Conservation (phyloP, 257 asterid species). For the Haberlea rhodopensis region DNA sequence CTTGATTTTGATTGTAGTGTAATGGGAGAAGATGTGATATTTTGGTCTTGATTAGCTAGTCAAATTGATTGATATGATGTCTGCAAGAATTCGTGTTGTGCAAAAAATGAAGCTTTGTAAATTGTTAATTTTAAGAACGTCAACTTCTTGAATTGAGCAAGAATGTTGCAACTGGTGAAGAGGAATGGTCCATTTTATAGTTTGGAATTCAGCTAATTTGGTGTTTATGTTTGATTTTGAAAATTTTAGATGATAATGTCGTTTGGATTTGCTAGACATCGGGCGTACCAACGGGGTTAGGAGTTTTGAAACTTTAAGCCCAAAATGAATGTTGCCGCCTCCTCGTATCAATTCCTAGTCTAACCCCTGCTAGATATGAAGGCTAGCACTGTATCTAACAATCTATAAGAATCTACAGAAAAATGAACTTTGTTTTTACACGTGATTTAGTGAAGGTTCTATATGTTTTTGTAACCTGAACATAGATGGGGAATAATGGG, state of each 20-base stretch:
- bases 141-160: too few species aligned
- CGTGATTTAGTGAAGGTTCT: too few species aligned
- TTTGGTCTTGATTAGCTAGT: conserved; percentile 18
- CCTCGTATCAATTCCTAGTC: too few species aligned
- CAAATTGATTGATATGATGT: neutral
- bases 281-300: neutral
- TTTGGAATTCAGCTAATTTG: conserved; percentile 6
- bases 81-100: neutral
- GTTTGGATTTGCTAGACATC: neutral
- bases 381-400: too few species aligned
- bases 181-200: neutral
- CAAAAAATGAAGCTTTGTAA: neutral
- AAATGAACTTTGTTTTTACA: too few species aligned
- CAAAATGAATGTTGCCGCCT: too few species aligned
- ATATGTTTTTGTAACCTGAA: neutral
- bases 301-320: neutral
- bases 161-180: neutral
- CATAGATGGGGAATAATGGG: neutral
- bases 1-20: neutral
- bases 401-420: too few species aligned
- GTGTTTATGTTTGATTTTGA: neutral
- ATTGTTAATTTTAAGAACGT: too few species aligned
- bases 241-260: neutral
- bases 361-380: too few species aligned
- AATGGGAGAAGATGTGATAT: conserved; percentile 11